phyloP scores from a whole-genome alignment of 164 flowering plant species.

The Houttuynia cordata region DNA sequence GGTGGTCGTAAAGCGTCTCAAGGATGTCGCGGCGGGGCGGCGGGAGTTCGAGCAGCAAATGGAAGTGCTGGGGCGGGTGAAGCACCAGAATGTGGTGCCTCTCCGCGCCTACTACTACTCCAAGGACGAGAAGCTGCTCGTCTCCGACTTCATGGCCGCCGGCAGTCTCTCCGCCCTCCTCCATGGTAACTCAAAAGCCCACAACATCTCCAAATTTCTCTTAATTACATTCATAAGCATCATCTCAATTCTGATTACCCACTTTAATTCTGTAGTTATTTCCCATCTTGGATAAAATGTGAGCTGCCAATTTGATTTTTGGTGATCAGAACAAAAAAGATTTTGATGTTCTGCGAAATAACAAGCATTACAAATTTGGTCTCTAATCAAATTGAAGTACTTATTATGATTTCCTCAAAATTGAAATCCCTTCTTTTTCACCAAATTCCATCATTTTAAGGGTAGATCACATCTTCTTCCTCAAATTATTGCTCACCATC shows the following conservation, averaged over 20 bases:
- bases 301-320: neutral
- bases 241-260: neutral
- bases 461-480: no score
- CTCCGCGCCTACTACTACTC: conserved; percentile 80
- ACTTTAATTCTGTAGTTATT: no score
- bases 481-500: no score
- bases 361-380: no score
- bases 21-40: conserved; percentile 65
- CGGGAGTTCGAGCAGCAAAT: conserved; percentile 74
- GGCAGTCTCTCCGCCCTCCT: conserved; percentile 92
- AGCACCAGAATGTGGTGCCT: conserved; percentile 74
- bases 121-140: conserved; percentile 91
- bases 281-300: no score
- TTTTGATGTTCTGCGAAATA: no score
- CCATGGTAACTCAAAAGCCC: conserved; percentile 45
- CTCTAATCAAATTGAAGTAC: no score
- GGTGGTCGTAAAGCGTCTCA: conserved; percentile 89
- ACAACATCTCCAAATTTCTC: neutral
- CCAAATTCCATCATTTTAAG: no score
- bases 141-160: conserved; percentile 67
- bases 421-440: no score
- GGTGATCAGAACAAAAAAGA: no score
- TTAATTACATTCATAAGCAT: neutral
- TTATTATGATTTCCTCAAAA: no score
- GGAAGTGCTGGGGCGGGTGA: conserved; percentile 67